Evolutionary conservation across 257 asterid genomes (phyloP).

Genomic region (Gynochthodes officinalis): DNA sequence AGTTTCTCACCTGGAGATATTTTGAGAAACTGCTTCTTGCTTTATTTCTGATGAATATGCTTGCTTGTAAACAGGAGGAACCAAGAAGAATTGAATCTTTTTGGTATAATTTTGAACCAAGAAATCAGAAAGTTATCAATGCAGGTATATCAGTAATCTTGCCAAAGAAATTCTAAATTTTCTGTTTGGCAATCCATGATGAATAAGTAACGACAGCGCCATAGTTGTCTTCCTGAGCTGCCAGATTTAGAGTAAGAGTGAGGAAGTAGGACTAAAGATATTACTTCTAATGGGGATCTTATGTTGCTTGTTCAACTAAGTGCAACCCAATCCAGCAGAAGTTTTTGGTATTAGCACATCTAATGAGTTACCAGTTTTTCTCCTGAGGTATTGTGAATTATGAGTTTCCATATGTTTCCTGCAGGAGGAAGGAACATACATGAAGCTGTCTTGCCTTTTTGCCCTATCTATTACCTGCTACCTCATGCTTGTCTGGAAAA

Average conservation of each 20-base stretch:
- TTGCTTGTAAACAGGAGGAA: constrained; percentile 58
- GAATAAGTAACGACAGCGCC: too few relatives aligned
- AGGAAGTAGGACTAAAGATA: too few relatives aligned
- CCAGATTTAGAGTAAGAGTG: not conserved
- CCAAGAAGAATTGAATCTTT: constrained; percentile 73
- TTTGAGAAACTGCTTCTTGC: not conserved
- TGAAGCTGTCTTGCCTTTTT: not conserved
- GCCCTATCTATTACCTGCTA: not conserved
- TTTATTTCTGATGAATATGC: not conserved
- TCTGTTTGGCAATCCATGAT: not conserved
- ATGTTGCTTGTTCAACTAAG: not conserved
- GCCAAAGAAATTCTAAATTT: not conserved
- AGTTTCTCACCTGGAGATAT: constrained; percentile 17
- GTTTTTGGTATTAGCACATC: not conserved
- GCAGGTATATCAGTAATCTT: constrained; percentile 49
- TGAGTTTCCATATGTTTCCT: not conserved
- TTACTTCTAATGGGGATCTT: too few relatives aligned
- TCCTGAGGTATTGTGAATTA: not conserved
- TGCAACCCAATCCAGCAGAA: not conserved
- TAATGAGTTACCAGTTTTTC: not conserved
- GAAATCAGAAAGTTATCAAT: constrained; percentile 83
- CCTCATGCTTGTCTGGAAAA: too few relatives aligned
- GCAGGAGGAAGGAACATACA: not conserved
- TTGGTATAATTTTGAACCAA: constrained; percentile 78
- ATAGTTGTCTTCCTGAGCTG: not conserved